Percentiles rank a stretch among this genome's conserved stretches.
Conservation (phyloP, 495 filamentous ascomycete species). For the Symbiotaphrina buchneri region DNA sequence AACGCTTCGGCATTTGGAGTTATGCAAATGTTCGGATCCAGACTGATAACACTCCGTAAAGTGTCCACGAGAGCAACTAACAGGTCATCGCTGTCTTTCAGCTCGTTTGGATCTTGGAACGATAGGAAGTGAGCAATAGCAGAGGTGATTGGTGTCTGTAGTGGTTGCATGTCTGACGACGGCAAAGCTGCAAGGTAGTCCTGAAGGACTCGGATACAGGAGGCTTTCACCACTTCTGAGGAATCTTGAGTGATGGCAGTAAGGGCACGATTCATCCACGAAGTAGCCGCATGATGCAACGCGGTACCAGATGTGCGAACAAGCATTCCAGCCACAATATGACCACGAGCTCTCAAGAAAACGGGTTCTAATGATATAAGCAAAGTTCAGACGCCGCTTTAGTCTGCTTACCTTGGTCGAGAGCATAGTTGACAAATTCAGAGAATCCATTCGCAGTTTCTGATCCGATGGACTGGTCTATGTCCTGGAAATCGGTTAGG, state of each 20-base stretch:
- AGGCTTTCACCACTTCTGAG: constrained; percentile 74
- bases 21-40: constrained; percentile 51
- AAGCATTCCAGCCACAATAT: constrained; percentile 57
- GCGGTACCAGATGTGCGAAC: constrained; percentile 28
- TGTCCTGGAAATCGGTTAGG: constrained; percentile 59
- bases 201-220: constrained; percentile 75
- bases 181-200: constrained; percentile 46
- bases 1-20: constrained; percentile 39
- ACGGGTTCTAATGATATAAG: constrained; percentile 18
- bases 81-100: constrained; percentile 72
- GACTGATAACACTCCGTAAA: constrained; percentile 56
- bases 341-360: constrained; percentile 67
- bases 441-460: constrained; percentile 49
- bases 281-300: constrained; percentile 25
- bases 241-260: constrained; percentile 50
- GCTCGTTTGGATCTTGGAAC: constrained; percentile 55
- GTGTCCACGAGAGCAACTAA: constrained; percentile 80
- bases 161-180: constrained; percentile 23
- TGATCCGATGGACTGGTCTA: constrained; percentile 35
- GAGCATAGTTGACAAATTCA: constrained; percentile 56
- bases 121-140: constrained; percentile 60
- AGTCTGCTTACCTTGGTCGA: constrained; percentile 27
- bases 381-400: background rate
- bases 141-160: constrained; percentile 51
- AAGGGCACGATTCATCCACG: constrained; percentile 54